Evolutionary conservation across 306 rosid genomes (phyloP).

Genomic region (Rosa multiflora): DNA sequence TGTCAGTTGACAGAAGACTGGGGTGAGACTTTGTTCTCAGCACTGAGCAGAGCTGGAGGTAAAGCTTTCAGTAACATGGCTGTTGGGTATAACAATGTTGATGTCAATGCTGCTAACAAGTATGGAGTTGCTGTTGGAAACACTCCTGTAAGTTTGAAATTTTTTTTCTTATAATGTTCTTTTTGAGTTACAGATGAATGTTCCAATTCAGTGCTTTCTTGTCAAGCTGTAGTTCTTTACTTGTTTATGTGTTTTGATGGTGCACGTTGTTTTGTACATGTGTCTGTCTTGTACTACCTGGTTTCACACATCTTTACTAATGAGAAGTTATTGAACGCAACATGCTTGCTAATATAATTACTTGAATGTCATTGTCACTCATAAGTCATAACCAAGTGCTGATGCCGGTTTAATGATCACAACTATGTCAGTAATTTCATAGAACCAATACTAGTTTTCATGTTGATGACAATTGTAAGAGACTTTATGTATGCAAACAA

Average conservation of each 20-base stretch:
- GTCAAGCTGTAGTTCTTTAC: not conserved
- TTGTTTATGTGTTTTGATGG: not conserved
- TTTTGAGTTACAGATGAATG: not conserved
- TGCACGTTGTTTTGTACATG: not conserved
- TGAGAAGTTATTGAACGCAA: not conserved
- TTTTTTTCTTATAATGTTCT: not conserved
- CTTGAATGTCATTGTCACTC: not conserved
- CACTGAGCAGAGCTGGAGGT: conserved; percentile 95
- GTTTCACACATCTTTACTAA: not conserved
- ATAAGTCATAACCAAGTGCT: not conserved
- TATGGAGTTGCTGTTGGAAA: conserved; percentile 93
- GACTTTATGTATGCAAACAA: not conserved
- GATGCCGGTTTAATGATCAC: not conserved
- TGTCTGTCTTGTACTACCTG: not conserved
- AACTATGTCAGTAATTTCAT: not conserved
- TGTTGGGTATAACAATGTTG: conserved; percentile 95
- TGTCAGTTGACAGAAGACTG: conserved; percentile 95
- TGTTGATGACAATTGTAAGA: not conserved
- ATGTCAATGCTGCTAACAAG: conserved; percentile 87
- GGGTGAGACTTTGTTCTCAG: conserved; percentile 96
- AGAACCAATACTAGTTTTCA: not conserved
- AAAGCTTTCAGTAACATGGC: conserved; percentile 98
- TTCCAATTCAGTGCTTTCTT: not conserved
- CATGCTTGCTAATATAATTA: not conserved
- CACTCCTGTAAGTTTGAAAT: conserved; percentile 62